These are phyloP conservation scores for Cucumis cinereus DNA, from an alignment of 306 rosid species.

Conservation along the genomic window DNA sequence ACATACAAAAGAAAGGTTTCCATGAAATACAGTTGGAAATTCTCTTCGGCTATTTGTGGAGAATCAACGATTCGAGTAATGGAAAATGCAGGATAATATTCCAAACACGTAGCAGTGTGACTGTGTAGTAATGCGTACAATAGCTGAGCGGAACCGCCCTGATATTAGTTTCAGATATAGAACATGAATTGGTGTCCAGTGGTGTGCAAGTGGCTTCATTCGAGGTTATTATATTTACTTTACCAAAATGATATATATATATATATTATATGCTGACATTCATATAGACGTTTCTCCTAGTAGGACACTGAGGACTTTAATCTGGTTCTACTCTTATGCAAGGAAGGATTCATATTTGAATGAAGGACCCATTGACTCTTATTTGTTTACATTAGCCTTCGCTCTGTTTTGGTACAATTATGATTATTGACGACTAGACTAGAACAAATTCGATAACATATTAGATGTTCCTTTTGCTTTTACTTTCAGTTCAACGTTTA, in stretches of 20 bases:
- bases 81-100: background rate
- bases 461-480: conserved; percentile 3
- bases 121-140: background rate
- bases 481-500: background rate
- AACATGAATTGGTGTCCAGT: background rate
- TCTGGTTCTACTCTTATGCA: background rate
- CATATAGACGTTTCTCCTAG: background rate
- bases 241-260: background rate
- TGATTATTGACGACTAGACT: background rate
- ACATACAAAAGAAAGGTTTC: background rate
- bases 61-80: background rate
- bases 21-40: background rate
- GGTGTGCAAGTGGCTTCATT: background rate
- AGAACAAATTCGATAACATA: conserved; percentile 39
- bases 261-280: background rate
- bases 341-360: background rate
- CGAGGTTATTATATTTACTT: background rate
- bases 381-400: background rate
- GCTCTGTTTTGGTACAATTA: background rate
- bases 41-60: background rate
- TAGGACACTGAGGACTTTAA: background rate
- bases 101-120: background rate
- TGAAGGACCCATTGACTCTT: background rate
- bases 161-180: background rate
- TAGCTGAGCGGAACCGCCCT: background rate